Evolutionary conservation across 805 yeast species (phyloP).

Genomic region (Helenozyma baotianmanensis): DNA sequence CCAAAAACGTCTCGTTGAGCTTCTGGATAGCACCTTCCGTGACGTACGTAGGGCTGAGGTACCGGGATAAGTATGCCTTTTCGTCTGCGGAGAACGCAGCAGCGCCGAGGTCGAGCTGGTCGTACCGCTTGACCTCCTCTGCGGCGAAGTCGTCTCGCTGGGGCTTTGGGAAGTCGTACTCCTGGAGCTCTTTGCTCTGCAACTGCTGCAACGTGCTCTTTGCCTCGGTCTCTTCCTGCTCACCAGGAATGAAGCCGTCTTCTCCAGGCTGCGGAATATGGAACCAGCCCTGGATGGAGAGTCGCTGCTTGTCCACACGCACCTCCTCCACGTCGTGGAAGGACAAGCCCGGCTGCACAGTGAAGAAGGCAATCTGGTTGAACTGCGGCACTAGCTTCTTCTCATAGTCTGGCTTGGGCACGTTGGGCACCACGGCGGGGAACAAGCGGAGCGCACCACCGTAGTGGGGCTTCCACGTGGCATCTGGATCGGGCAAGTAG

Average conservation of each 20-base stretch:
- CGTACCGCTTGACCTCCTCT: conserved; percentile 34
- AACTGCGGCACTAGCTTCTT: conserved; percentile 82
- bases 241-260: conserved; percentile 76
- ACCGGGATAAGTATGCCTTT: conserved; percentile 45
- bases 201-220: conserved; percentile 73
- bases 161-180: conserved; percentile 76
- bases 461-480: conserved; percentile 81
- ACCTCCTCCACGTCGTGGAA: conserved; percentile 99
- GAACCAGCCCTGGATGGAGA: conserved; percentile 98
- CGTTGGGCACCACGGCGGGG: conserved; percentile 83
- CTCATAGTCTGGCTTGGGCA: conserved; percentile 74
- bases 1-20: conserved; percentile 51
- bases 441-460: conserved; percentile 91
- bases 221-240: conserved; percentile 73
- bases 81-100: conserved; percentile 34
- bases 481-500: conserved; percentile 89
- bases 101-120: conserved; percentile 11
- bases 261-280: conserved; percentile 96
- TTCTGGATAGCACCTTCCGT: conserved; percentile 24
- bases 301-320: conserved; percentile 79
- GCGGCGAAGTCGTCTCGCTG: conserved; percentile 39
- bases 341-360: conserved; percentile 92
- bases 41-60: conserved; percentile 50
- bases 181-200: conserved; percentile 71
- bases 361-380: conserved; percentile 93